Base-by-base conservation (phyloP, 192 early-diverging fungal species). In the Entomortierella lignicola region DNA sequence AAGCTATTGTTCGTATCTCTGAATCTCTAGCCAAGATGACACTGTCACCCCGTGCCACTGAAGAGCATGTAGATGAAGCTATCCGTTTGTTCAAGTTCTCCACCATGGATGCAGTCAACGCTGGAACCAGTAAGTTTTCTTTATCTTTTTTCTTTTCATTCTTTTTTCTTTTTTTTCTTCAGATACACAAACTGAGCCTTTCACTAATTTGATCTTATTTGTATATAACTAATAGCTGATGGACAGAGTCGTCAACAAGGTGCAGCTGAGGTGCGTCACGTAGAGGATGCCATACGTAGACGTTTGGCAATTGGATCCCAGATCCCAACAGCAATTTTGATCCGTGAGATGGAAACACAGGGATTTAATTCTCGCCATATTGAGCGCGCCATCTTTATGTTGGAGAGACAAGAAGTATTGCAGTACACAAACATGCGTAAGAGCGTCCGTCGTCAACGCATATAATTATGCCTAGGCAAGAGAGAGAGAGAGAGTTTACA, bases 1-100 rank as follows among this genome's bases (percentile, higher is more conserved):
- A 99, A 84, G 98, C 98, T 50, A 97, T 99, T 71, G 91, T 99
- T 65, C 96, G 98, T 72, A 95, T 99, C 48, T 92, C 98, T 27
- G 98, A 99, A 84, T 93, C 98, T 17, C 84, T 99, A 54, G 98
- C 98, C 63, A 99, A 99, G 67, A 92, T 99, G 84, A 89, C 91
- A 23, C 88, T 99, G 11, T 90, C 92, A 25, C 91, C 95, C 10
- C 85, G 90, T 1, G 97, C 95, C 20, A 91, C 86, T n/a, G 91
- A 92, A 58, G 85, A 89, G 54, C 95, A 99, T 71, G 96, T 99
- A 20, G 95, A 96, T 69, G 97, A 99, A 81, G 98, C 98, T 13
- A 95, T 99, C 47, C 93, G 97, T 26, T 82, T 99, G 61, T 99
- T 99, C 90, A 95, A 98, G 83, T 90, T 89, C 66, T 98, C 97